Percentiles rank a stretch among this genome's conserved stretches.
Conservation (phyloP, 768 basidiomycete species). For the Pilatotrama ljubarskyi region DNA sequence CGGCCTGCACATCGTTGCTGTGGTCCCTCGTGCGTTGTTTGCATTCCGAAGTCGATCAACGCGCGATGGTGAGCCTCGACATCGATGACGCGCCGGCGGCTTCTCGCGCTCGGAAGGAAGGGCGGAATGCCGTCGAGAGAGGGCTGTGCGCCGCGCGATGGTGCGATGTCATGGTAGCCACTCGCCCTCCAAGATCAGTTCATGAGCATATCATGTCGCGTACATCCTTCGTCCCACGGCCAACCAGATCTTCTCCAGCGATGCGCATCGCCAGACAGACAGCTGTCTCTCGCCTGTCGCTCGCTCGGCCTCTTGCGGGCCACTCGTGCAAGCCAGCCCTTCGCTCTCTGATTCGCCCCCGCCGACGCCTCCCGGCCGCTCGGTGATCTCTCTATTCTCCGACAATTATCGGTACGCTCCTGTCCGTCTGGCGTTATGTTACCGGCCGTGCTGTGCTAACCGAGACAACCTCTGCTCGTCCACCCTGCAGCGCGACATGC, state of each 20-base stretch:
- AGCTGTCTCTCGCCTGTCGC: not conserved
- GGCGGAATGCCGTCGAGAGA: too few species aligned
- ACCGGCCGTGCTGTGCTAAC: not conserved
- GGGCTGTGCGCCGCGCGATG: constrained; percentile 1
- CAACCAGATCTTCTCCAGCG: not conserved
- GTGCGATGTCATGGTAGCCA: constrained; percentile 2
- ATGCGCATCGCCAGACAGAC: not conserved
- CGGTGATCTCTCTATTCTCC: constrained; percentile 23
- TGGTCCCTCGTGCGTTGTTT: too few species aligned
- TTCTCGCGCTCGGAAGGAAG: too few species aligned
- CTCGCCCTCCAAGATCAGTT: not conserved
- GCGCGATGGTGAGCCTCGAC: too few species aligned
- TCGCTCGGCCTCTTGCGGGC: not conserved
- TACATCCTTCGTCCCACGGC: not conserved
- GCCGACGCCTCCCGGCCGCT: not conserved
- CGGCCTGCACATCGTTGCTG: too few species aligned
- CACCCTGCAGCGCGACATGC: not conserved
- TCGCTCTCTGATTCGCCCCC: not conserved
- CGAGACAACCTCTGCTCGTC: not conserved
- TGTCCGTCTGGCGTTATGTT: not conserved
- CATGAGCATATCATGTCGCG: not conserved
- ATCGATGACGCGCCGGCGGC: too few species aligned
- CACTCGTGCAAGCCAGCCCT: not conserved
- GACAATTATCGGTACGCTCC: not conserved
- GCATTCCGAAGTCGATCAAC: too few species aligned